A percentile compares a stretch with the other conserved stretches of the same genome.
Conservation (phyloP, 2,329 filamentous ascomycete genomes). For the Sporothrix luriei region DNA sequence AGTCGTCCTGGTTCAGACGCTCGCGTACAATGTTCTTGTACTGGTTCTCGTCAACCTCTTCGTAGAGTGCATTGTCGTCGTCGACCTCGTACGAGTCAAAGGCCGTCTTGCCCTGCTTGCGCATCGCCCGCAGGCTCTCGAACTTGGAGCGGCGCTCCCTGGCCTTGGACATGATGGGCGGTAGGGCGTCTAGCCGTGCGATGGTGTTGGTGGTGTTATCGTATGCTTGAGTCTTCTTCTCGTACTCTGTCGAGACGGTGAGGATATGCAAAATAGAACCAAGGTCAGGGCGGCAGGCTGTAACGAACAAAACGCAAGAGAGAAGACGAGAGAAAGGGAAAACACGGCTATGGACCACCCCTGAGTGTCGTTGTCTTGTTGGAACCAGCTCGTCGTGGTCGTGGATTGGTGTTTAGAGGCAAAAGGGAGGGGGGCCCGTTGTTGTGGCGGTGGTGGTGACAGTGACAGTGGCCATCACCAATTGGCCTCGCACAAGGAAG, state of each 20-base stretch:
- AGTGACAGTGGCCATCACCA: conserved; percentile 16
- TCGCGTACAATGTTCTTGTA: conserved; percentile 95
- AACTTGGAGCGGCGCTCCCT: conserved; percentile 54
- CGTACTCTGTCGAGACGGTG: background rate
- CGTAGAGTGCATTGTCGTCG: conserved; percentile 83
- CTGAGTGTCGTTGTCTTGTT: background rate
- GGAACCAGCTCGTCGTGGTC: conserved; percentile 17
- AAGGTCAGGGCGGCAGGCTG: background rate
- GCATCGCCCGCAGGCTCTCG: conserved; percentile 80
- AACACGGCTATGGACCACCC: background rate
- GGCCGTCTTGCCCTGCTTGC: conserved; percentile 86
- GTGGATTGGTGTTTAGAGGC: background rate
- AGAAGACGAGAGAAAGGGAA: background rate
- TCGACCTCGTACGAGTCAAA: conserved; percentile 85
- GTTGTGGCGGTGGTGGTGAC: background rate
- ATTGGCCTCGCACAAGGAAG: background rate
- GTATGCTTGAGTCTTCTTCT: background rate
- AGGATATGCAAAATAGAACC: background rate
- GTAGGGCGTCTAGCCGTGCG: background rate
- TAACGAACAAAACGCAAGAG: background rate
- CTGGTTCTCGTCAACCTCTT: conserved; percentile 93
- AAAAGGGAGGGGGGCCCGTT: background rate
- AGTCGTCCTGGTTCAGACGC: conserved; percentile 90
- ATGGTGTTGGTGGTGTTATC: background rate
- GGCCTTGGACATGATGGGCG: conserved; percentile 45